Evolutionary conservation across 768 basidiomycete genomes (phyloP).

Genomic region (Lentinula detonsa): DNA sequence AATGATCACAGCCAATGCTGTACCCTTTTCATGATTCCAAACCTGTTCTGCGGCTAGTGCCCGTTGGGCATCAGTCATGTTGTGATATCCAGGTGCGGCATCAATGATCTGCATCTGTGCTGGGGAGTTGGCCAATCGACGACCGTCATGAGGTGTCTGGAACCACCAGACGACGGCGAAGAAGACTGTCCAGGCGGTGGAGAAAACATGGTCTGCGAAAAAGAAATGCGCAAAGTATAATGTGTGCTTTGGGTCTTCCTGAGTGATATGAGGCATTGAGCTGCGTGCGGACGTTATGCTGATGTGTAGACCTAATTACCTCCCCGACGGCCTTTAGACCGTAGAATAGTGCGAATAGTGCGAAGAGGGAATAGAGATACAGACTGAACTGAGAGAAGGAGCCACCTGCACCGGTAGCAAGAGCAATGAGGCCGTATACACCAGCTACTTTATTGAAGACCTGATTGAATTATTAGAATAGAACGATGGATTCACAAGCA

Average conservation of each 20-base stretch:
- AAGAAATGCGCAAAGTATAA: constrained; percentile 91
- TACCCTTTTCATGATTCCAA: constrained; percentile 88
- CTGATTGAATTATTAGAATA: constrained; percentile 25
- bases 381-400: constrained; percentile 88
- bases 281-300: constrained; percentile 3
- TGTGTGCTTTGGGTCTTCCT: constrained; percentile 87
- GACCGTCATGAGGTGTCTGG: constrained; percentile 89
- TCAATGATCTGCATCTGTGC: constrained; percentile 87
- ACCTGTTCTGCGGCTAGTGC: constrained; percentile 69
- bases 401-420: constrained; percentile 87
- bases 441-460: constrained; percentile 97
- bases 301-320: constrained; percentile 40
- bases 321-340: constrained; percentile 81
- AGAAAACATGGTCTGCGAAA: constrained; percentile 86
- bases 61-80: constrained; percentile 57
- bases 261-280: constrained; percentile 15
- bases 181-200: constrained; percentile 87
- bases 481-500: neutral
- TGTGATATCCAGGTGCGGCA: constrained; percentile 43
- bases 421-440: constrained; percentile 91
- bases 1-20: constrained; percentile 70
- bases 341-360: constrained; percentile 78
- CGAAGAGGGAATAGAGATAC: constrained; percentile 88
- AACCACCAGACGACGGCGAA: constrained; percentile 91
- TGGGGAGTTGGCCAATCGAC: constrained; percentile 68